phyloP scores from a whole-genome alignment of 2,329 filamentous ascomycete species.

The Juglanconis sp. region DNA sequence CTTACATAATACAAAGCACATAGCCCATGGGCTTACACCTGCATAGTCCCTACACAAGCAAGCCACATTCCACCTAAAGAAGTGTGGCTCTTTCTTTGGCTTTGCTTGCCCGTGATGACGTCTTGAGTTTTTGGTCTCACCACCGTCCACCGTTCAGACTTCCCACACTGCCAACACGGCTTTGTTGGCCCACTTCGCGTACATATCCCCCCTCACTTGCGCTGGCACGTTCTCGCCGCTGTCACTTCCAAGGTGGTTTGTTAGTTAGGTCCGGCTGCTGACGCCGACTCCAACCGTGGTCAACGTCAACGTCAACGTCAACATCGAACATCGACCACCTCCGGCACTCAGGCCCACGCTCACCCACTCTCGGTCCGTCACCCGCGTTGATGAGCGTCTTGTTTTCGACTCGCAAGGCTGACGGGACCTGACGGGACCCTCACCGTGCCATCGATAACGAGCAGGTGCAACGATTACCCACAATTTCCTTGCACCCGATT shows the following conservation, averaged over 20 bases:
- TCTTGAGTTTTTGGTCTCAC: not conserved
- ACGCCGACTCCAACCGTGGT: no score
- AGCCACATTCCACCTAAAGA: no score
- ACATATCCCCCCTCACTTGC: not conserved
- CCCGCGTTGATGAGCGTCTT: no score
- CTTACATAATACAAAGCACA: no score
- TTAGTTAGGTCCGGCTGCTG: no score
- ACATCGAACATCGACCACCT: no score
- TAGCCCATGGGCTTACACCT: no score
- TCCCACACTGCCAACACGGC: not conserved
- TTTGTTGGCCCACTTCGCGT: not conserved
- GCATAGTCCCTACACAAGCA: no score
- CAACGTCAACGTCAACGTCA: no score
- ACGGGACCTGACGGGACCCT: not conserved
- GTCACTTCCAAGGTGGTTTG: no score
- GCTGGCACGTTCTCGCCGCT: not conserved
- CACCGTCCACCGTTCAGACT: not conserved
- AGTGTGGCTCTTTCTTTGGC: no score
- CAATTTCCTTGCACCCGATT: conserved; percentile 13
- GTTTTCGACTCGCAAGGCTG: not conserved
- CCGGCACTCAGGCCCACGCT: no score
- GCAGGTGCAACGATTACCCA: conserved; percentile 9
- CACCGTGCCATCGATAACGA: not conserved
- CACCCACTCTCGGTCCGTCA: not conserved
- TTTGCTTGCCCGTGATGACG: not conserved